Conservation (phyloP, 1,284 basidiomycete genomes). For the Leccinum proliferum region DNA sequence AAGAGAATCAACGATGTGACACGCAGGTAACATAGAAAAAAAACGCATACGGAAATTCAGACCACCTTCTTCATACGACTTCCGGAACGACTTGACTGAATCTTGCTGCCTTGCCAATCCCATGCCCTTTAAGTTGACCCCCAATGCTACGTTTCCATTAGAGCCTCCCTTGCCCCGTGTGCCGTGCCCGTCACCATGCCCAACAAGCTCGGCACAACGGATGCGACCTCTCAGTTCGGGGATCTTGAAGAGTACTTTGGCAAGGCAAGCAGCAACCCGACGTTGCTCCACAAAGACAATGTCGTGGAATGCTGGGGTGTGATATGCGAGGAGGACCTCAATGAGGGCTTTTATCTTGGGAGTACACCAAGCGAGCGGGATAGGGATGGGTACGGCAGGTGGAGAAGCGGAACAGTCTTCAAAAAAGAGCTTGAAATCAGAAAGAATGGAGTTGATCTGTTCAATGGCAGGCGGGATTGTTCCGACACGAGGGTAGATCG, state of each 20-base stretch:
- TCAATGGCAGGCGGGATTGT: conserved; percentile 35
- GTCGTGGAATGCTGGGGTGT: conserved; percentile 58
- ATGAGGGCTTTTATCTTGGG: conserved; percentile 64
- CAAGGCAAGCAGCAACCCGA: conserved; percentile 67
- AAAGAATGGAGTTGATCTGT: conserved; percentile 45
- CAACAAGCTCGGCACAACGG: conserved; percentile 61
- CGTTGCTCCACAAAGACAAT: conserved; percentile 84
- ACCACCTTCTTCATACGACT: conserved; percentile 54
- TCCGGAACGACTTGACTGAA: conserved; percentile 58
- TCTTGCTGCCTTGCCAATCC: conserved; percentile 49
- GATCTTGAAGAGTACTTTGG: conserved; percentile 56
- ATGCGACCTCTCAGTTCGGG: conserved; percentile 53
- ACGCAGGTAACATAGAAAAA: not conserved
- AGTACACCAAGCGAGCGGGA: conserved; percentile 58
- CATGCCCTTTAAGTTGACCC: conserved; percentile 24
- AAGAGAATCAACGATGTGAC: conserved; percentile 2
- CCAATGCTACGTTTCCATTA: not conserved
- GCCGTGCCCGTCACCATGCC: conserved; percentile 47
- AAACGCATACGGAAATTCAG: conserved; percentile 64
- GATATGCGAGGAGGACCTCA: conserved; percentile 52
- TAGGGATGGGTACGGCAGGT: conserved; percentile 31
- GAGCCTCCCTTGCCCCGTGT: conserved; percentile 21
- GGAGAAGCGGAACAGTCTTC: conserved; percentile 27
- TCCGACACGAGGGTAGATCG: conserved; percentile 8
- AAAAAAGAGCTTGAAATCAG: conserved; percentile 48